Evolutionary conservation across 108 stramenopile genomes (phyloP).

Genomic region (Fragilaria radians): DNA sequence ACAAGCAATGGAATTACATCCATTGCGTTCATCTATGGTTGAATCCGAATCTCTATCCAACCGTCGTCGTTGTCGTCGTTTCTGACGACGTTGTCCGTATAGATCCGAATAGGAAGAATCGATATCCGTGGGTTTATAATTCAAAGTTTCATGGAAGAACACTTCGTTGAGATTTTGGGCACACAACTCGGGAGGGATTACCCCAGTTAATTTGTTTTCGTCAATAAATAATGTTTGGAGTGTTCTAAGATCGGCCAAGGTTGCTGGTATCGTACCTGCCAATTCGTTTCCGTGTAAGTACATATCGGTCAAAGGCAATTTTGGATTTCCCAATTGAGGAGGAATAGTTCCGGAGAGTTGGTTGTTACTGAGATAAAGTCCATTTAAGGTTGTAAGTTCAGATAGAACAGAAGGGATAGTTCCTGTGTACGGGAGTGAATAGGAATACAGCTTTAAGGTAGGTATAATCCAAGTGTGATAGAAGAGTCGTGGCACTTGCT

Average conservation of each 20-base stretch:
- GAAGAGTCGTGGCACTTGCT: background rate
- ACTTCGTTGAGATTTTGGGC: too few relatives aligned
- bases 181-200: background rate
- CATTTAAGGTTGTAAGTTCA: background rate
- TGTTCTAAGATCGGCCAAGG: background rate
- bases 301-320: background rate
- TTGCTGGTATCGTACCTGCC: background rate
- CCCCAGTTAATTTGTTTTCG: conserved; percentile 6
- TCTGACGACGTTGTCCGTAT: too few relatives aligned
- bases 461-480: too few relatives aligned
- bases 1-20: conserved; percentile 44
- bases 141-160: too few relatives aligned
- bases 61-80: too few relatives aligned
- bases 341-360: conserved; percentile 3
- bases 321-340: background rate
- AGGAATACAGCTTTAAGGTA: too few relatives aligned
- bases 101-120: too few relatives aligned
- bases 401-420: background rate
- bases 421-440: too few relatives aligned
- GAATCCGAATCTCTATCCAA: too few relatives aligned
- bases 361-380: conserved; percentile 10
- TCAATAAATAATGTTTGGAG: background rate
- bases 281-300: conserved; percentile 3
- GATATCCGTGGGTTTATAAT: too few relatives aligned
- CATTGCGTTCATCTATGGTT: background rate